Evolutionary conservation across 2,329 filamentous ascomycete genomes (phyloP), one percentile per base, ranked within the genome.

Genomic region (Scortechinia acanthostroma): DNA sequence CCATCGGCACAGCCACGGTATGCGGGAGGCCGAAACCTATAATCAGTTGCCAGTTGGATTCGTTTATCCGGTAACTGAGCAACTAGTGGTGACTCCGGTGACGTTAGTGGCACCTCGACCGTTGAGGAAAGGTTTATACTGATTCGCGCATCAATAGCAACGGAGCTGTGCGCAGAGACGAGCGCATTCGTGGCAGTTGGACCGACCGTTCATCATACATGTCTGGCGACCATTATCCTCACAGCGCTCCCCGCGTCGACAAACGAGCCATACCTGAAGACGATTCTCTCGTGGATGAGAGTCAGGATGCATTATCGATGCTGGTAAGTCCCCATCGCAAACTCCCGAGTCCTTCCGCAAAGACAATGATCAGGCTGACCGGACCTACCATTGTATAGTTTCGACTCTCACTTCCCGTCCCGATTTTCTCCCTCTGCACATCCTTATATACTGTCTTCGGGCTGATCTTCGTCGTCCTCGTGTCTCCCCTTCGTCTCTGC

Each of bases 401-500:
- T 51, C 76, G 71, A 53, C 65, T 79, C 25, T 75, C 73, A 17
- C 58, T 65, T 20, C 70, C 76, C 15, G 72, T 74, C 50, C 72
- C 73, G 13, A 53, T 77, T 4, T 67, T 80, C 52, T 77, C 76
- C 44, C 53, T 76, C 22, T 55, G 69, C 49, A 72, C 76, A 50
- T 64, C 68, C 30, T 47, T 79, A 43, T 83, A 77, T 65, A 73
- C 77, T 16, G 50, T 74, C 46, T 60, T 73, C 49, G 67, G 71
- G 14, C 52, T 78, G 40, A 43, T 78, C 50, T 63, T 73, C 49
- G 68, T 76, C 46, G 49, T 74, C 45, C 49, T 77, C 42, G 62
- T 73, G 35, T 68, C 70, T 30, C 77, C 77, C 3, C 58, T 82
- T 42, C 71, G 74, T 37, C 57, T 80, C 48, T 78, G 72, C 60